These are phyloP conservation scores for Bombardia bombarda DNA, from an alignment of 495 filamentous ascomycete species.

Conservation along the genomic window DNA sequence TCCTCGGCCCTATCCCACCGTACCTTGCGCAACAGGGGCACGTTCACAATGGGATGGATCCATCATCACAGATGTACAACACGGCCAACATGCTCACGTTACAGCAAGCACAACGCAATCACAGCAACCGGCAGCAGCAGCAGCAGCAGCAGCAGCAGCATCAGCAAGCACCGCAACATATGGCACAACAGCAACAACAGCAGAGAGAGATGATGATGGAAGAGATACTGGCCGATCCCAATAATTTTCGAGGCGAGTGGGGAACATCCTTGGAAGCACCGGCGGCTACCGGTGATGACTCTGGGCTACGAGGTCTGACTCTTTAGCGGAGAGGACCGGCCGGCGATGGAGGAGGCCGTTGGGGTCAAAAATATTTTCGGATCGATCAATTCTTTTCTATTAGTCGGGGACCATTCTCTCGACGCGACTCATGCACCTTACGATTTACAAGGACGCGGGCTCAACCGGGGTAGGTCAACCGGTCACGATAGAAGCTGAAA, in stretches of 20 bases:
- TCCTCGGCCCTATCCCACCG: slow-evolving; percentile 37
- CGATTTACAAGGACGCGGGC: too few species aligned
- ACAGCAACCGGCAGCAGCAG: slow-evolving; percentile 7
- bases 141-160: slow-evolving; percentile 11
- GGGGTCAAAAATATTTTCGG: too few species aligned
- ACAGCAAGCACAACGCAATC: slow-evolving; percentile 13
- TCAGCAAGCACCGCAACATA: slow-evolving; percentile 14
- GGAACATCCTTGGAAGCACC: slow-evolving; percentile 16
- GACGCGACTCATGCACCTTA: too few species aligned
- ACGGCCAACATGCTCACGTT: slow-evolving; percentile 12
- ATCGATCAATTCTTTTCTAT: too few species aligned
- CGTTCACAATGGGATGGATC: slow-evolving; percentile 22
- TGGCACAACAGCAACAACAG: slow-evolving; percentile 21
- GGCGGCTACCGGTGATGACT: neutral
- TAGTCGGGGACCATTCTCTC: too few species aligned
- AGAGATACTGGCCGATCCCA: slow-evolving; percentile 28
- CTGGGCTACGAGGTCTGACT: neutral
- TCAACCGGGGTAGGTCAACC: too few species aligned
- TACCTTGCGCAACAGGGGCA: slow-evolving; percentile 34
- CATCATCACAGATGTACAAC: slow-evolving; percentile 30
- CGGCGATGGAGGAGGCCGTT: too few species aligned
- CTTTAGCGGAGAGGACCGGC: too few species aligned
- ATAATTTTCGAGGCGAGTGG: slow-evolving; percentile 20
- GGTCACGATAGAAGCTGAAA: too few species aligned
- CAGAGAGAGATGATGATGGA: slow-evolving; percentile 33